Percentiles rank a stretch among this genome's conserved stretches.
Conservation (phyloP, 108 stramenopile genomes). For the Cyclotella baltica region DNA sequence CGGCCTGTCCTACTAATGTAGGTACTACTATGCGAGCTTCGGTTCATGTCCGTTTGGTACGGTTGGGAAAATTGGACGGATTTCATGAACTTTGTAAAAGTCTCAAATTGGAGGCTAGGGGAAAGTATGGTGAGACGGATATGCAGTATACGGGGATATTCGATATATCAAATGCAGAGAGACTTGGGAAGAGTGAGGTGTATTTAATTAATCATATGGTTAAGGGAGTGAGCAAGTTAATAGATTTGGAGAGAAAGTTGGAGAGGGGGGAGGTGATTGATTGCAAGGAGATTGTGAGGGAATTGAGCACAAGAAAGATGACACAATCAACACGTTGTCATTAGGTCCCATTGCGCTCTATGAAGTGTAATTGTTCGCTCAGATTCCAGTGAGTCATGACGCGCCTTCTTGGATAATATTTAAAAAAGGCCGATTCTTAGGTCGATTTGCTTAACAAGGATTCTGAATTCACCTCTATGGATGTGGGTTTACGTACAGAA, state of each 20-base stretch:
- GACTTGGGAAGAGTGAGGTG: slow-evolving; percentile 90
- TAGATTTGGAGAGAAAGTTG: slow-evolving; percentile 80
- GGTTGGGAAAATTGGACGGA: slow-evolving; percentile 70
- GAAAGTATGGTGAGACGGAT: slow-evolving; percentile 55
- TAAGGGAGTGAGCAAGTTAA: slow-evolving; percentile 86
- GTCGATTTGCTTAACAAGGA: too few relatives aligned
- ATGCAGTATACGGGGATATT: slow-evolving; percentile 70
- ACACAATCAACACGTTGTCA: too few relatives aligned
- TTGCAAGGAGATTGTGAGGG: slow-evolving; percentile 49
- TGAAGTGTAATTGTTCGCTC: too few relatives aligned
- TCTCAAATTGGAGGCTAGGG: slow-evolving; percentile 67
- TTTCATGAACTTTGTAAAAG: slow-evolving; percentile 69
- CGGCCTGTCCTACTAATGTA: slow-evolving; percentile 86
- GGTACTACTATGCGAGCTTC: slow-evolving; percentile 89
- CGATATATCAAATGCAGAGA: slow-evolving; percentile 90
- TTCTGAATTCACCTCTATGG: too few relatives aligned
- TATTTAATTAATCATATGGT: slow-evolving; percentile 93
- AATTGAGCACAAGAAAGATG: not conserved
- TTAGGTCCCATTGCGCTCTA: too few relatives aligned
- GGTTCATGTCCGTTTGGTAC: slow-evolving; percentile 81
- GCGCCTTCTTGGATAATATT: too few relatives aligned
- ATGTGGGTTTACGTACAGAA: too few relatives aligned
- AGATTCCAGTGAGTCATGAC: too few relatives aligned
- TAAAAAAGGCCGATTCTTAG: too few relatives aligned
- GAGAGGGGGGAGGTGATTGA: slow-evolving; percentile 73